These are phyloP conservation scores for Fusarium solani-melongenae DNA, from an alignment of 2,329 filamentous ascomycete species.

Conservation along the genomic window DNA sequence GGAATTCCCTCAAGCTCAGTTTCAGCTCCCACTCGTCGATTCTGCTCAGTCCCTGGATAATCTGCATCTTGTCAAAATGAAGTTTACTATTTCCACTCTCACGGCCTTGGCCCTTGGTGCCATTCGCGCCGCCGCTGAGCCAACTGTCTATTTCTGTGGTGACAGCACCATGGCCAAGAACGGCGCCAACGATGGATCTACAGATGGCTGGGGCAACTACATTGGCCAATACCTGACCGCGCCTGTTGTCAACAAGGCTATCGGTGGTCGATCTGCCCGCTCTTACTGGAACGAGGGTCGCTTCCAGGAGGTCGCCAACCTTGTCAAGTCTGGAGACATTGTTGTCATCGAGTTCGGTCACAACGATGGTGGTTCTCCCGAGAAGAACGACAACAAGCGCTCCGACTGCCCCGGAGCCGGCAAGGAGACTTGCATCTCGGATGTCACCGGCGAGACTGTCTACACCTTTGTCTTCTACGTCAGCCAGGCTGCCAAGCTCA, in stretches of 20 bases:
- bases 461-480: constrained; percentile 71
- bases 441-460: constrained; percentile 58
- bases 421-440: constrained; percentile 60
- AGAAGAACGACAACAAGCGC: constrained; percentile 67
- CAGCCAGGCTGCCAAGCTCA: constrained; percentile 64
- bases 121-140: constrained; percentile 20
- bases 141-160: constrained; percentile 66
- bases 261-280: constrained; percentile 73
- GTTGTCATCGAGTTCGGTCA: constrained; percentile 79
- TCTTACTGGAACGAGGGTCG: constrained; percentile 75
- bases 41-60: neutral
- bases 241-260: constrained; percentile 70
- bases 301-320: constrained; percentile 66
- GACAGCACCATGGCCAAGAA: constrained; percentile 70
- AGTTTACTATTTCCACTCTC: constrained; percentile 30
- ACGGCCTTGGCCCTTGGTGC: constrained; percentile 29
- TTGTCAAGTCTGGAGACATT: constrained; percentile 68
- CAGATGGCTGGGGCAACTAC: constrained; percentile 71
- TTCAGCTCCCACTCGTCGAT: neutral
- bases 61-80: constrained; percentile 30
- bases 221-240: constrained; percentile 60
- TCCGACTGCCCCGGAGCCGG: constrained; percentile 68
- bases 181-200: constrained; percentile 53
- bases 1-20: neutral
- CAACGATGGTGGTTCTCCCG: constrained; percentile 73